Evolutionary conservation across 176 grass and related monocot species (phyloP), one percentile per base, ranked within the genome.

Genomic region (Triticum dicoccoides): DNA sequence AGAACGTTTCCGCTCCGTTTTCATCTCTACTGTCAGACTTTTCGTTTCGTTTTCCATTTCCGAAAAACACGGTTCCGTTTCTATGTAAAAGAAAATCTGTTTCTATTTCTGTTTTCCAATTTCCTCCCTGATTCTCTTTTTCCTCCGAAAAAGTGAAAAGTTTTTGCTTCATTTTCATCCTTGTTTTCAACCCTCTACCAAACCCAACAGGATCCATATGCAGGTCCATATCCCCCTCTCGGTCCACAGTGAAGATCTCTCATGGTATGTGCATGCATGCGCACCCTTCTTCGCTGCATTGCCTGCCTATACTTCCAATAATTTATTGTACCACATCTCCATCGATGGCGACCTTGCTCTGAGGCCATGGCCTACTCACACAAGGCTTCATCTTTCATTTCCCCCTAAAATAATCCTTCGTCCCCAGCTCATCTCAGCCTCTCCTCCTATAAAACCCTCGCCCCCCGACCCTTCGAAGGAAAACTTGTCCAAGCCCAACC

Each of bases 331-430:
- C 17, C 30, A 3, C 9, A 29, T 24, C 59, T 51, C 33, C 35
- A 12, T 61, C 67, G 86, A 84, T 49, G 61, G 65, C 38, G 81
- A 84, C 82, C 82, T 72, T 37, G 64, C 27, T 54, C 32, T 51
- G 37, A 47, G 34, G 79, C 14, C 54, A 52, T 78, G 62, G 47
- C 44, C 73, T 71, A 56, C 63, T n/a, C 34, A 21, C n/a, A 1
- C 34, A 6, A 32, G 39, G 35, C 18, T 39, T 65, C 69, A 61
- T 27, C 24, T 42, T 65, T 44, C 45, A 23, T 84, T 84, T 32
- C 11, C 34, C 49, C 1, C 25, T 69, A 47, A 82, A 49, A 49
- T 49, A 78, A 72, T 78, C 71, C 69, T 74, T 61, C 32, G 25
- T 89, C 37, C n/a, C 65, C 71, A 7, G 54, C 73, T 12, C 44